phyloP scores from a whole-genome alignment of 345 rosid genomes.

The Crucihimalaya himalaica region DNA sequence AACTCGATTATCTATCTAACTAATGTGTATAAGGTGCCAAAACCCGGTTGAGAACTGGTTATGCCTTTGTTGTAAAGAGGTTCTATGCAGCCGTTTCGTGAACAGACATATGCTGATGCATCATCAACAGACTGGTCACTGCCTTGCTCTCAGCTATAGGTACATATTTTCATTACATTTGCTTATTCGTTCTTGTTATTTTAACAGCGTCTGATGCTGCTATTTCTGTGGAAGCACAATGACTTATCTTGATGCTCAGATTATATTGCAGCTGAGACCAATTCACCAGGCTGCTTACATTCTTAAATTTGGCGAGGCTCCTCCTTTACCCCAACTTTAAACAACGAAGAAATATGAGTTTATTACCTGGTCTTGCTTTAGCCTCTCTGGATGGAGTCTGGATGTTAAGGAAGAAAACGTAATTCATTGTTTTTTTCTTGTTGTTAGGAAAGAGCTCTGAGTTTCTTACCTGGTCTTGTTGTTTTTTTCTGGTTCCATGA shows the following conservation, averaged over 20 bases:
- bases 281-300: conserved; percentile 68
- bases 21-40: conserved; percentile 57
- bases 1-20: neutral
- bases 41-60: conserved; percentile 87
- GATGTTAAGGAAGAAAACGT: neutral
- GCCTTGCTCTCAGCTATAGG: conserved; percentile 82
- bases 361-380: neutral
- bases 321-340: conserved; percentile 54
- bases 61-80: conserved; percentile 82
- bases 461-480: too few relatives aligned
- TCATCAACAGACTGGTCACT: conserved; percentile 61
- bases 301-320: conserved; percentile 80
- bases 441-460: too few relatives aligned
- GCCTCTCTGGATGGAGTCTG: neutral
- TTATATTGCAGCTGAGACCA: conserved; percentile 60
- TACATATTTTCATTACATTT: conserved; percentile 17
- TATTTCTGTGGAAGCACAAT: conserved; percentile 41
- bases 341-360: neutral
- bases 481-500: too few relatives aligned
- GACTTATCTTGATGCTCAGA: conserved; percentile 81
- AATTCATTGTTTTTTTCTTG: too few relatives aligned
- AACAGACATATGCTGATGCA: conserved; percentile 89
- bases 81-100: conserved; percentile 87
- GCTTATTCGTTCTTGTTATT: neutral
- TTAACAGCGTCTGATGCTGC: neutral